Conservation (phyloP, 2,329 filamentous ascomycete genomes). For the Fusarium coicis region DNA sequence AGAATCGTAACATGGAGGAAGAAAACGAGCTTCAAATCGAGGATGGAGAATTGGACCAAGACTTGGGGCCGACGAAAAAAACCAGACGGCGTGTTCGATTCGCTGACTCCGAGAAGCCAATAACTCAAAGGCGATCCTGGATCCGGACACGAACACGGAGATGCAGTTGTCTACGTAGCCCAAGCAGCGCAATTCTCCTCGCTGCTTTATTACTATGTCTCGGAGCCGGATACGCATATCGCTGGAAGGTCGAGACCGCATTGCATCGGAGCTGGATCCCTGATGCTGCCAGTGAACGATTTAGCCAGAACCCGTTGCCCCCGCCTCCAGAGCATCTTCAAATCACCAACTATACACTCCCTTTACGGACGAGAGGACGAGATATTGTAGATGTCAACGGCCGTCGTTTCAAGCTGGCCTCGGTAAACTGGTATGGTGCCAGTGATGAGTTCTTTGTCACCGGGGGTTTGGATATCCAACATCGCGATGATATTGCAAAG, state of each 20-base stretch:
- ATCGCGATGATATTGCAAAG: constrained; percentile 68
- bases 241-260: constrained; percentile 58
- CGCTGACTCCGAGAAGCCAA: constrained; percentile 9
- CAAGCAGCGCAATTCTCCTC: constrained; percentile 50
- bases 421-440: constrained; percentile 77
- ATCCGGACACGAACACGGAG: constrained; percentile 10
- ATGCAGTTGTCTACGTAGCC: constrained; percentile 22
- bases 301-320: constrained; percentile 60
- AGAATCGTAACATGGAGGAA: background rate
- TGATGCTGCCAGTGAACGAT: constrained; percentile 58
- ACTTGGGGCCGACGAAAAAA: background rate
- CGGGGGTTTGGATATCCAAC: constrained; percentile 70
- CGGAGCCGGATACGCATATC: constrained; percentile 51
- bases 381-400: constrained; percentile 68
- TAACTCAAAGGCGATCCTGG: background rate
- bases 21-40: background rate
- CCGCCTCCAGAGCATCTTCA: constrained; percentile 55
- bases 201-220: constrained; percentile 45
- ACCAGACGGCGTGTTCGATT: constrained; percentile 13
- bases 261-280: constrained; percentile 61
- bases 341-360: constrained; percentile 63
- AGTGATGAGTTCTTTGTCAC: constrained; percentile 74
- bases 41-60: background rate
- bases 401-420: constrained; percentile 69
- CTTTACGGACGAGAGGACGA: constrained; percentile 68